Conservation (phyloP, 371 early-diverging fungal genomes). For the Rhizopus microsporus region DNA sequence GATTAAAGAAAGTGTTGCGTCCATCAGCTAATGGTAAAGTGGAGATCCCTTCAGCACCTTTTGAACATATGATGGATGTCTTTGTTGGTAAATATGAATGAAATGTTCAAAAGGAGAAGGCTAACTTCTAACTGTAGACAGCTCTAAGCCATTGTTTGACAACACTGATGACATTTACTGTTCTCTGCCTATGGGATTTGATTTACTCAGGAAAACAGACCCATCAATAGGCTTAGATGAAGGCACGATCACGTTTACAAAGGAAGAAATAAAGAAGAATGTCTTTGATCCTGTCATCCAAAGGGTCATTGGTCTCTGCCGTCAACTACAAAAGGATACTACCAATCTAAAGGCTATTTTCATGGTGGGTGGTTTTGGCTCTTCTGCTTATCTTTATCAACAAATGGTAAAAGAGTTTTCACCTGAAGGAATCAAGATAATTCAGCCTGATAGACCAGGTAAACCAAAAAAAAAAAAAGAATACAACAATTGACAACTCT, state of each 20-base stretch:
- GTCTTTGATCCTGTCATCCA: constrained; percentile 49
- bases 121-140: constrained; percentile 22
- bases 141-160: constrained; percentile 55
- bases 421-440: constrained; percentile 25
- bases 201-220: constrained; percentile 43
- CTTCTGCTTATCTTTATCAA: constrained; percentile 45
- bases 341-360: constrained; percentile 46
- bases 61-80: constrained; percentile 50
- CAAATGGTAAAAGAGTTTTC: constrained; percentile 41
- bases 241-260: constrained; percentile 37
- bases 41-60: constrained; percentile 37
- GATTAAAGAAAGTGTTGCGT: constrained; percentile 39
- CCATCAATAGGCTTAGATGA: constrained; percentile 49
- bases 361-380: constrained; percentile 52
- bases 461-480: neutral
- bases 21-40: constrained; percentile 14
- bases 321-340: constrained; percentile 35
- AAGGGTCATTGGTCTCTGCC: constrained; percentile 34
- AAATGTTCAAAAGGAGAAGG: neutral
- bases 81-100: constrained; percentile 42
- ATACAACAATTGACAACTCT: neutral
- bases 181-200: constrained; percentile 51
- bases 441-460: constrained; percentile 48
- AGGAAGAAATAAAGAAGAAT: constrained; percentile 36
- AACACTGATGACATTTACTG: constrained; percentile 55